Evolutionary conservation across 1,284 basidiomycete species (phyloP), one percentile per base, ranked within the genome.

Genomic region (Pascua guehoae): DNA sequence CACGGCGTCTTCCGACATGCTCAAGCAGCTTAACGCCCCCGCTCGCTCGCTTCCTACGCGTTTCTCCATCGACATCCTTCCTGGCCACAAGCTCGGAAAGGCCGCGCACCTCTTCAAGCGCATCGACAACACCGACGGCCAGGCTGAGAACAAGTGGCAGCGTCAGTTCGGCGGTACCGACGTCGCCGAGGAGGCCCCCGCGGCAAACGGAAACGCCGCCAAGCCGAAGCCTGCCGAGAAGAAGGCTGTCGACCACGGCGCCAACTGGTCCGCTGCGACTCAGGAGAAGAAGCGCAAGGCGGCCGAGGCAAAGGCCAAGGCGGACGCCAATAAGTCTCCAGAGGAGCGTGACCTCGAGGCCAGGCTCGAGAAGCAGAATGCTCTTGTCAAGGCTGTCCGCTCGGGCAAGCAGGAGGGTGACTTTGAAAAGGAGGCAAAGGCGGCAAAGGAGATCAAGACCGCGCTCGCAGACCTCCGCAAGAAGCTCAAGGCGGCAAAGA

Each of bases 31-130:
- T 64, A 91, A 96, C 73, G 94, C 93, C 0, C 93, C 93, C 2
- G 82, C 87, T 2, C 85, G 94, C 49, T 80, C 83, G 11, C 84
- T 96, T 1, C 86, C 91, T 2, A 81, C 82, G 42, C 80, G 79
- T 16, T 80, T 83, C 67, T 80, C 83, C 12, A 86, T 86, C 63
- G 95, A 98, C 73, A 86, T 98, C 56, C 82, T 96, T 39, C 84
- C 86, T 0, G 92, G 92, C 0, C 95, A 98, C 79, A 81, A 79
- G 53, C 86, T 98, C 60, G 90, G 91, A 55, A 86, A 84, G 65
- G 91, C 95, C 8, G 88, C 85, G 51, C 89, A 97, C 77, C 78
- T 98, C 64, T 98, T 98, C 82, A 91, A 89, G 80, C 87, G 85
- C 71, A 97, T 98, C 65, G 91, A 97, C 58, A 73, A 76, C 61